Percentiles rank a stretch among this genome's conserved stretches.
Evolutionary conservation across 495 filamentous ascomycete species (phyloP).

Genomic region (Aspergillus nidulans): DNA sequence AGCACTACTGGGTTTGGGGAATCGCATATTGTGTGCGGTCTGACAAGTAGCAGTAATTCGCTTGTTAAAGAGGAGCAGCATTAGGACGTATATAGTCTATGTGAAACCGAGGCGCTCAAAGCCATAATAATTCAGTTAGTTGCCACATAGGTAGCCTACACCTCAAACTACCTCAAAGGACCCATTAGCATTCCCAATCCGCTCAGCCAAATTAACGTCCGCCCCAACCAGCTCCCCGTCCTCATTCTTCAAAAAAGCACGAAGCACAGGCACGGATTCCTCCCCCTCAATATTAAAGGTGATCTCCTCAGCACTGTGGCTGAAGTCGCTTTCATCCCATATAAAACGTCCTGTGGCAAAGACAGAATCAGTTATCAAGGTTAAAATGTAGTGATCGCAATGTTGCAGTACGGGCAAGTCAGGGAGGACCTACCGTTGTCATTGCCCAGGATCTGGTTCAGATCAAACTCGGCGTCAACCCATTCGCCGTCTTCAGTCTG

Average conservation of each 20-base stretch:
- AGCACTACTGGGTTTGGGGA: too few species aligned
- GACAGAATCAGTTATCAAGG: not conserved
- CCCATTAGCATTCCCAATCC: conserved; percentile 38
- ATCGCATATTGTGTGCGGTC: too few species aligned
- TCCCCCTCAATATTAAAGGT: conserved; percentile 38
- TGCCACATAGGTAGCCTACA: too few species aligned
- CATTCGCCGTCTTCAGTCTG: not conserved
- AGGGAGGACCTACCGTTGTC: conserved; percentile 5
- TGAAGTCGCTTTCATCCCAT: conserved; percentile 43
- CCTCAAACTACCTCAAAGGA: not conserved
- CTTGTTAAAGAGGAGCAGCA: too few species aligned
- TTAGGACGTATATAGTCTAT: too few species aligned
- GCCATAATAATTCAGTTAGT: too few species aligned
- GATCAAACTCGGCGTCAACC: not conserved
- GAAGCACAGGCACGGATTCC: conserved; percentile 34
- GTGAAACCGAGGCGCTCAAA: too few species aligned
- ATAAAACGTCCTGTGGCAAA: conserved; percentile 34
- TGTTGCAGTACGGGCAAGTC: too few species aligned
- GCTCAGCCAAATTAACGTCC: conserved; percentile 42
- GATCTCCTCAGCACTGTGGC: conserved; percentile 33
- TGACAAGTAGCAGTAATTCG: too few species aligned
- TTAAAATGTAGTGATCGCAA: not conserved
- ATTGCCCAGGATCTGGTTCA: conserved; percentile 1
- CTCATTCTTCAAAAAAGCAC: conserved; percentile 24
- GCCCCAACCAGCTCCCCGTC: conserved; percentile 22